A percentile compares a stretch with the other conserved stretches of the same genome.
Evolutionary conservation across 2,329 filamentous ascomycete genomes (phyloP).

Genomic region (Magnaporthiopsis incrustans): DNA sequence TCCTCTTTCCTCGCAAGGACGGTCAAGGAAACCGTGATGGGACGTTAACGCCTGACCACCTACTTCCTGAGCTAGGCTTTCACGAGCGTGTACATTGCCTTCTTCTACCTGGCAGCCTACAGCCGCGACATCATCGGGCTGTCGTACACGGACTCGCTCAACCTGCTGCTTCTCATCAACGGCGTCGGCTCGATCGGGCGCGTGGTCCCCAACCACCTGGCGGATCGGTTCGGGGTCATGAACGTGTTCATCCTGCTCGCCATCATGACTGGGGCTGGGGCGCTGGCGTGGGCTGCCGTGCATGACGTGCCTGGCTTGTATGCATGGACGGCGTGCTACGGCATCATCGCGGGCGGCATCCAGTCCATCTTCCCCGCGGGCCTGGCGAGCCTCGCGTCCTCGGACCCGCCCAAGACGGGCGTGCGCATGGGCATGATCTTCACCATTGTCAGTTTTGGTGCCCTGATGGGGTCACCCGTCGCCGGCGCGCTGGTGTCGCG

Average conservation of each 20-base stretch:
- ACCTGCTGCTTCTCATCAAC: constrained; percentile 58
- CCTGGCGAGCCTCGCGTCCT: constrained; percentile 41
- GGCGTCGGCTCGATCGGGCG: constrained; percentile 52
- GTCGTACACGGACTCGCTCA: constrained; percentile 42
- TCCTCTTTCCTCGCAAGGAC: not conserved
- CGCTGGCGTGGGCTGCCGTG: constrained; percentile 54
- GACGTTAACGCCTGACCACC: not conserved
- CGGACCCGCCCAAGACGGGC: constrained; percentile 42
- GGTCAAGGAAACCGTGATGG: constrained; percentile 4
- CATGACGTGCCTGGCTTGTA: constrained; percentile 42
- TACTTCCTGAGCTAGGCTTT: constrained; percentile 28
- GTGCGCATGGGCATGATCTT: constrained; percentile 53
- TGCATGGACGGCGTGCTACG: constrained; percentile 55
- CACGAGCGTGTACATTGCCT: constrained; percentile 46
- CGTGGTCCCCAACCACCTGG: constrained; percentile 47
- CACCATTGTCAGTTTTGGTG: constrained; percentile 44
- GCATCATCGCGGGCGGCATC: constrained; percentile 54
- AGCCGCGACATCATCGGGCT: constrained; percentile 34
- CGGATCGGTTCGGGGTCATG: constrained; percentile 50
- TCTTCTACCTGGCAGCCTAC: constrained; percentile 50
- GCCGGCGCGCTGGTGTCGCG: constrained; percentile 40
- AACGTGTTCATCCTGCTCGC: constrained; percentile 49
- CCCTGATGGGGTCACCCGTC: constrained; percentile 44
- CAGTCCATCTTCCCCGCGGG: constrained; percentile 60
- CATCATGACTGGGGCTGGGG: constrained; percentile 30